Conservation (phyloP, 2,329 filamentous ascomycete genomes). For the Epichloe sibirici region DNA sequence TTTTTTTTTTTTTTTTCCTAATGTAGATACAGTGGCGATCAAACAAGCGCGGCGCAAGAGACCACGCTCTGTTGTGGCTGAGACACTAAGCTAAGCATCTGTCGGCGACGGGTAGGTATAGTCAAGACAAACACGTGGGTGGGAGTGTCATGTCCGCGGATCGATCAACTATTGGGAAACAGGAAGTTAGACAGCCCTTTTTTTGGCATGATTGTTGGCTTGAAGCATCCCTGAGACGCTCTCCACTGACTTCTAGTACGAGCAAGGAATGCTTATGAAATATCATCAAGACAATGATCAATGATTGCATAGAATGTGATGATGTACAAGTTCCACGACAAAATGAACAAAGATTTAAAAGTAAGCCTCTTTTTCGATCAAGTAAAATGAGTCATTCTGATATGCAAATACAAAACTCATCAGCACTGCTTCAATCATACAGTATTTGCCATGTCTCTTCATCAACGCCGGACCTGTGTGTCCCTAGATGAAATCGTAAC, state of each 20-base stretch:
- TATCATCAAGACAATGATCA: no score
- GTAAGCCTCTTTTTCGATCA: neutral
- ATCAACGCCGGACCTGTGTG: neutral
- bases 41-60: slow-evolving; percentile 25
- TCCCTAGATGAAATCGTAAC: neutral
- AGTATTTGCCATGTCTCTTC: neutral
- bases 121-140: neutral
- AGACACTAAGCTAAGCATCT: neutral
- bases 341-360: neutral
- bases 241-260: no score
- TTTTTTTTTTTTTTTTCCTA: neutral
- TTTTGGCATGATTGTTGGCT: no score
- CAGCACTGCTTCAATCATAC: neutral
- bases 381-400: neutral
- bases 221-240: no score
- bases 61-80: slow-evolving; percentile 30
- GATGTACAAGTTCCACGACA: neutral
- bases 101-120: no score
- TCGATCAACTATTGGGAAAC: no score
- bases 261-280: no score
- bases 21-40: slow-evolving; percentile 6
- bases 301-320: no score
- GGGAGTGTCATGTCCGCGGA: neutral
- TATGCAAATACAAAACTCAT: slow-evolving; percentile 1
- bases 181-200: no score